Percentiles rank a stretch among this genome's conserved stretches.
phyloP scores from a whole-genome alignment of 164 flowering plant genomes.

The Vitis labrusca region DNA sequence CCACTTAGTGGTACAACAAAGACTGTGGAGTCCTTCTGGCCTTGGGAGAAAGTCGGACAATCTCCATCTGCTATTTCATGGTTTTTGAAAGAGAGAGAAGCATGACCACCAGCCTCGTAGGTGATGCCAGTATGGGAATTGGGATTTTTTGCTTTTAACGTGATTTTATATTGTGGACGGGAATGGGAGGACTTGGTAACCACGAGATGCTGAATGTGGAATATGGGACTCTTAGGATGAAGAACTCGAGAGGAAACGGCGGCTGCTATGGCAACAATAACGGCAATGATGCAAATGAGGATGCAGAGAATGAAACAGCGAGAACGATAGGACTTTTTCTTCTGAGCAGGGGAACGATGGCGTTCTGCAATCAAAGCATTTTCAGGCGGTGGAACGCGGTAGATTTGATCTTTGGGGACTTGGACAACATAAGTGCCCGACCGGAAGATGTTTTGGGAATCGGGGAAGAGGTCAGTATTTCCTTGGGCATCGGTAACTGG shows the following conservation, averaged over 20 bases:
- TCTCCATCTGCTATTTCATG: constrained; percentile 34
- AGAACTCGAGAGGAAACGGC: constrained; percentile 13
- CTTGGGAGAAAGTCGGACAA: constrained; percentile 21
- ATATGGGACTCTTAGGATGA: constrained; percentile 29
- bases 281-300: constrained; percentile 13
- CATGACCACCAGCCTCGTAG: constrained; percentile 34
- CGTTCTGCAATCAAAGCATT: constrained; percentile 48
- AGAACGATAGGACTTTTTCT: constrained; percentile 5
- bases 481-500: neutral
- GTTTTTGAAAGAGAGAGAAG: constrained; percentile 26
- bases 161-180: constrained; percentile 18
- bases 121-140: constrained; percentile 22
- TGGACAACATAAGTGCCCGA: constrained; percentile 59
- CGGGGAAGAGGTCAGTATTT: neutral
- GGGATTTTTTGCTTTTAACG: constrained; percentile 26
- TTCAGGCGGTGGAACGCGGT: constrained; percentile 70
- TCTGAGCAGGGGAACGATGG: constrained; percentile 10
- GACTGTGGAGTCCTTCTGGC: neutral
- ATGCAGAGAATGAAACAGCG: constrained; percentile 6
- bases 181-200: constrained; percentile 5
- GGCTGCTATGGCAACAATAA: constrained; percentile 14
- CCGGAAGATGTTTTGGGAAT: neutral
- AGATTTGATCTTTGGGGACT: constrained; percentile 68
- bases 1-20: constrained; percentile 20
- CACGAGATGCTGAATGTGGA: constrained; percentile 23